Conservation (phyloP, 225 moss, liverwort and hornwort genomes). For the Antitrichia curtipendula region DNA sequence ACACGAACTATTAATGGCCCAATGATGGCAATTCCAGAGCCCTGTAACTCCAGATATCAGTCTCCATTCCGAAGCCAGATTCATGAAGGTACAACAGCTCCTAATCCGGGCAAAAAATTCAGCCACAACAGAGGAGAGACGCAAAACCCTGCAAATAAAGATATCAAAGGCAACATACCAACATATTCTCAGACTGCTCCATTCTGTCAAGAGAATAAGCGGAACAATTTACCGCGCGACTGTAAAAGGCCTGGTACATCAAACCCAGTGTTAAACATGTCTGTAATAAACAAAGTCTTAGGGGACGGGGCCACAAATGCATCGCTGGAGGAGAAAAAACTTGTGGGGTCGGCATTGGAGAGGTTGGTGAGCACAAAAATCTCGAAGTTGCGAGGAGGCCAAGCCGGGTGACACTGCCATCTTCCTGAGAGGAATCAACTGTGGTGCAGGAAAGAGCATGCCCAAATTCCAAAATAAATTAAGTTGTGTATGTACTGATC, state of each 20-base stretch:
- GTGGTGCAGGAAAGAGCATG: not conserved
- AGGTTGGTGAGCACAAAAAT: constrained; percentile 20
- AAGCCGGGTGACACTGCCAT: not conserved
- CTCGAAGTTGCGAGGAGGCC: constrained; percentile 8
- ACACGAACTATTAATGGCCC: not conserved
- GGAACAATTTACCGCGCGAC: not conserved
- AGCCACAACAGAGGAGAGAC: not conserved
- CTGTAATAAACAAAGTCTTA: not conserved
- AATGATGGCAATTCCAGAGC: not conserved
- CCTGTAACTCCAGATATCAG: not conserved
- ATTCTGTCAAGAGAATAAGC: not conserved
- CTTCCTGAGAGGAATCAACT: not conserved
- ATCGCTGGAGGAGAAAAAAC: constrained; percentile 6
- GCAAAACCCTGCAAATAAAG: not conserved
- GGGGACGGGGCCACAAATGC: not conserved
- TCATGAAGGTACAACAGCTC: not conserved
- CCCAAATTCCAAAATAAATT: not conserved
- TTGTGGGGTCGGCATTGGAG: constrained; percentile 7
- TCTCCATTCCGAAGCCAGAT: not conserved
- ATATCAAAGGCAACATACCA: not conserved
- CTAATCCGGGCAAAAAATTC: not conserved
- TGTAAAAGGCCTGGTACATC: not conserved
- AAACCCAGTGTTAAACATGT: not conserved
- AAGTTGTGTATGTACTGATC: not conserved
- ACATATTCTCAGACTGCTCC: not conserved